These are phyloP conservation scores for Acer yangbiense DNA, from an alignment of 345 rosid genomes.

Conservation along the genomic window DNA sequence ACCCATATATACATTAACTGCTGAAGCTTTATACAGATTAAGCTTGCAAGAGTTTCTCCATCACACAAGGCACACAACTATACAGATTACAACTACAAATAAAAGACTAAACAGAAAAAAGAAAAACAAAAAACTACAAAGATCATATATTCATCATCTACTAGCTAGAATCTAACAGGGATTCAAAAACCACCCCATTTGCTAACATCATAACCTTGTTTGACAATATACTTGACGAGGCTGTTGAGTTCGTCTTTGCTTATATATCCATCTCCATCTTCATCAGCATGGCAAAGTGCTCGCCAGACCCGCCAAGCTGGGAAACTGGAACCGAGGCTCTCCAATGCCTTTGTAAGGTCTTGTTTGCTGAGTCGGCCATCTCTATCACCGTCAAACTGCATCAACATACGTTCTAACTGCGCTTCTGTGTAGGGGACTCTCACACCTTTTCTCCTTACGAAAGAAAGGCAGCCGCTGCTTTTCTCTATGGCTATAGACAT, in stretches of 20 bases:
- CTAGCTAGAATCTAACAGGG: neutral
- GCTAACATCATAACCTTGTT: neutral
- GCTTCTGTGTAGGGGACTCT: neutral
- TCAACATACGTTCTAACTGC: neutral
- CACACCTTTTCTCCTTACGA: neutral
- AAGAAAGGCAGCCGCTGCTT: neutral
- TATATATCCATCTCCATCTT: conserved; percentile 24
- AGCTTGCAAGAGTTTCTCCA: neutral
- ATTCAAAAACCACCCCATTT: neutral
- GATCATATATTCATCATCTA: neutral
- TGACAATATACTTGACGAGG: conserved; percentile 1
- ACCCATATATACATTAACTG: neutral
- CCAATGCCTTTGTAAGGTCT: conserved; percentile 9
- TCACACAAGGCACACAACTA: neutral
- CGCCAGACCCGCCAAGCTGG: neutral
- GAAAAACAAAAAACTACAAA: neutral
- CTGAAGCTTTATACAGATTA: no score
- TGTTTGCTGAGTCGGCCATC: conserved; percentile 22
- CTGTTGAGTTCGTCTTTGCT: conserved; percentile 7
- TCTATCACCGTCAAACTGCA: conserved; percentile 8
- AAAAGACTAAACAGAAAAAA: no score
- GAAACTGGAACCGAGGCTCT: neutral
- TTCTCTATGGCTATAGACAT: neutral
- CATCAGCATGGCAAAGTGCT: conserved; percentile 16
- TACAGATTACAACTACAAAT: no score